phyloP scores from a whole-genome alignment of 1,284 basidiomycete genomes.

The Coniferiporia weirii region DNA sequence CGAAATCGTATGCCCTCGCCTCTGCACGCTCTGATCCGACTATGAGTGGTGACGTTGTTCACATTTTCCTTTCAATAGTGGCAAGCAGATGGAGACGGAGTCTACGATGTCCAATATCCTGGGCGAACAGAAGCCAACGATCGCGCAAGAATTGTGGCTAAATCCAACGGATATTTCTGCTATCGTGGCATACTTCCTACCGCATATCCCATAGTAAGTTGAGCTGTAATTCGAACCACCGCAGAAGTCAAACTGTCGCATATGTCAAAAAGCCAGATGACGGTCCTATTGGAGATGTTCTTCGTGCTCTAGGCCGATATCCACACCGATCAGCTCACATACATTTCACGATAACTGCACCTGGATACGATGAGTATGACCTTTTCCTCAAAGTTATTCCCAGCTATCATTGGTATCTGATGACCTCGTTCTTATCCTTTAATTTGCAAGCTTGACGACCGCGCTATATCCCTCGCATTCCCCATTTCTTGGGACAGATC shows the following conservation, averaged over 20 bases:
- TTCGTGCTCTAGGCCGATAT: conserved; percentile 33
- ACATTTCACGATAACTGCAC: conserved; percentile 33
- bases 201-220: conserved; percentile 32
- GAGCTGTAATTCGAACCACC: neutral
- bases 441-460: conserved; percentile 29
- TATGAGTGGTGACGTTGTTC: neutral
- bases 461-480: conserved; percentile 37
- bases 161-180: conserved; percentile 30
- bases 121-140: conserved; percentile 33
- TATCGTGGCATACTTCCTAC: conserved; percentile 37
- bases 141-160: conserved; percentile 33
- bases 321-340: conserved; percentile 38
- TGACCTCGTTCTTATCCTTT: neutral
- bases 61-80: conserved; percentile 27
- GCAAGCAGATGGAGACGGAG: conserved; percentile 38
- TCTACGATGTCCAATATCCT: conserved; percentile 38
- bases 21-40: neutral
- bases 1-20: conserved; percentile 28
- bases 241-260: neutral
- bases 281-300: conserved; percentile 34
- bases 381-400: neutral
- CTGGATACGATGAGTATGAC: conserved; percentile 34
- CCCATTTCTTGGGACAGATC: conserved; percentile 37
- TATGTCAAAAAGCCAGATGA: conserved; percentile 29
- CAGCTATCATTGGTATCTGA: neutral